Base-by-base conservation (phyloP, 371 early-diverging fungal genomes). In the Mucor circinelloides region DNA sequence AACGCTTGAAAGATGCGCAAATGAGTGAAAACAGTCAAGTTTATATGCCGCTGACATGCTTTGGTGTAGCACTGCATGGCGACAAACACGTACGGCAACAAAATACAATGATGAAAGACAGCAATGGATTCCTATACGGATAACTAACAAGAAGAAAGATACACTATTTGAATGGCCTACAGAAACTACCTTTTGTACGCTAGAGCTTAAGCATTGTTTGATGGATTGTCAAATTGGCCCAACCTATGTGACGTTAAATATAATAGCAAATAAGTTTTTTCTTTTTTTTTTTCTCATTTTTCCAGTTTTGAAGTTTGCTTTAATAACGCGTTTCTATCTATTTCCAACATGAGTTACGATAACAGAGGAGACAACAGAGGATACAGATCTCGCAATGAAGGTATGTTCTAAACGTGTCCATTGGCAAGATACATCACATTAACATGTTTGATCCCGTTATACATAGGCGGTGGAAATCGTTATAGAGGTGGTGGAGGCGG, bases 311-410 rank as follows among this genome's bases (percentile, higher is more conserved):
- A 25, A 50, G 12, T n/a, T 50, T 50, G 50, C 25, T 50, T 50
- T 50, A 25, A 44, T 25, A 52, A 55, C 55, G 55, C 55, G 55
- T 55, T 55, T 55, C 9, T 2, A 55, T 28, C 0, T 31, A 1
- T 27, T 55, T 28, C 30, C 19, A 58, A 63, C 44, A 78, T 78
- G 78, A 74, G 72, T 58, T 78, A 78, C 75, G 75, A 78, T 25
- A 72, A 72, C 17, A 75, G 78, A 72, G 72, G 72, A 64, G 75
- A 78, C 8, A 74, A 74, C 30, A 72, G 78, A 74, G 72, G 75
- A 13, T 72, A 76, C 46, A 63, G 79, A 75, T 61, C 79, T 55
- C 72, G 76, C 44, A 72, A 79, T 48, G 79, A 79, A 38, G 79
- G 79, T 74, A 60, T 2, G 5, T 15, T 44, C 12, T 13, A 50